Evolutionary conservation across 495 filamentous ascomycete species (phyloP), one percentile per base, ranked within the genome.

Genomic region (Lophiotrema nucula): DNA sequence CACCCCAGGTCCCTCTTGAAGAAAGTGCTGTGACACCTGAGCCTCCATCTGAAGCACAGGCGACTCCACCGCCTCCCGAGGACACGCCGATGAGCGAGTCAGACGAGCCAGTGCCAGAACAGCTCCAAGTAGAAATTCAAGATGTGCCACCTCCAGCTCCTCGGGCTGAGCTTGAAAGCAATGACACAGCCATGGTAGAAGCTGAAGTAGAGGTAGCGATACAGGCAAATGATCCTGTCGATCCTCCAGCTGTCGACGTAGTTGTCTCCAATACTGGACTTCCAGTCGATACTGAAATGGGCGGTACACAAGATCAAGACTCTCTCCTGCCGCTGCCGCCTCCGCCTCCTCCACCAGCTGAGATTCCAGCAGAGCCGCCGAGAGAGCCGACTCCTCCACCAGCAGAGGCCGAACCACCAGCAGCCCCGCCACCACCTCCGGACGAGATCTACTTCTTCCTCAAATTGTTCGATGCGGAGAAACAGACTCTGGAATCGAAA

Each of bases 381-480:
- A 46, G 54, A 4, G 28, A 43, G 4, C 35, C 33, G 21, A 47
- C 49, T 27, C 45, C n/a, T 8, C 53, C 60, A 11, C 53, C 60
- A 24, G 31, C 47, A 27, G 26, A 18, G 47, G 16, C 19, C 13
- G 33, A 18, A 16, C 33, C 15, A 38, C 25, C 28, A 10, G 28
- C 35, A 5, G 10, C 58, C 22, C 35, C 53, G 25, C 46, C 52
- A 3, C 35, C 60, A 3, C 21, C 37, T 15, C 48, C 53, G 23
- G 66, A 66, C 19, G 62, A 69, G 35, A 64, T 69, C 16, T 68
- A 67, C 56, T 61, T 69, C 46, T 68, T 71, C 57, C 59, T 71
- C 19, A 71, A 71, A 44, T 56, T 60, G 25, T 71, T 67, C 45
- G 54, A 71, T 25, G 28, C 61, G 1, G 58, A 62, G 23, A 24